phyloP scores from a whole-genome alignment of 148 eudicot genomes.

The Chenopodium berlandieri region DNA sequence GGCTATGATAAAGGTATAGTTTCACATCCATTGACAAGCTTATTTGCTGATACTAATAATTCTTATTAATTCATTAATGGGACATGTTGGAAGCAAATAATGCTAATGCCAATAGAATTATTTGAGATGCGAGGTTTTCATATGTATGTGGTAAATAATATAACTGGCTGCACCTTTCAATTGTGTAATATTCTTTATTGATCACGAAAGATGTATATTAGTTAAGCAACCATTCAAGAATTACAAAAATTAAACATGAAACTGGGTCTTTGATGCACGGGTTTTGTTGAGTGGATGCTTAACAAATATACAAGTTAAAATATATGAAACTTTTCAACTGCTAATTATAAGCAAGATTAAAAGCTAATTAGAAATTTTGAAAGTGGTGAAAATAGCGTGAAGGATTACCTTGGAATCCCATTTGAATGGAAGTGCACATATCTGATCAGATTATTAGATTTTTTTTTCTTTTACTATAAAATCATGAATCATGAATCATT shows the following conservation, averaged over 20 bases:
- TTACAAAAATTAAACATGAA: not conserved
- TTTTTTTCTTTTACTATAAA: not conserved
- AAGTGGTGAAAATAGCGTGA: not conserved
- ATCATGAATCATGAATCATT: not conserved
- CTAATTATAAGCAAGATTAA: not conserved
- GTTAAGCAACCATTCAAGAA: not conserved
- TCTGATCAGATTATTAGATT: not conserved
- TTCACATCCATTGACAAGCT: constrained; percentile 5
- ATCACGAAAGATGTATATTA: not conserved
- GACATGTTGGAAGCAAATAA: not conserved
- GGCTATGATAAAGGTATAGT: constrained; percentile 83
- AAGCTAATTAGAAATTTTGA: not conserved
- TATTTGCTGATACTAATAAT: not conserved
- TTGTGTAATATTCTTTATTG: not conserved
- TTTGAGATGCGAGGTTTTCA: not conserved
- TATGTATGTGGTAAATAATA: not conserved
- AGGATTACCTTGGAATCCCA: not conserved
- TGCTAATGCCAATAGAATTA: not conserved
- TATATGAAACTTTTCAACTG: not conserved
- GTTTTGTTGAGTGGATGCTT: not conserved
- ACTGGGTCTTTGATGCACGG: not conserved
- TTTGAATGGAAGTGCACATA: not conserved
- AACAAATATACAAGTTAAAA: not conserved
- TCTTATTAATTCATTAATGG: not conserved
- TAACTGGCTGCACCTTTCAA: not conserved